phyloP scores from a whole-genome alignment of 257 asterid genomes.

The Przewalskia tangutica region DNA sequence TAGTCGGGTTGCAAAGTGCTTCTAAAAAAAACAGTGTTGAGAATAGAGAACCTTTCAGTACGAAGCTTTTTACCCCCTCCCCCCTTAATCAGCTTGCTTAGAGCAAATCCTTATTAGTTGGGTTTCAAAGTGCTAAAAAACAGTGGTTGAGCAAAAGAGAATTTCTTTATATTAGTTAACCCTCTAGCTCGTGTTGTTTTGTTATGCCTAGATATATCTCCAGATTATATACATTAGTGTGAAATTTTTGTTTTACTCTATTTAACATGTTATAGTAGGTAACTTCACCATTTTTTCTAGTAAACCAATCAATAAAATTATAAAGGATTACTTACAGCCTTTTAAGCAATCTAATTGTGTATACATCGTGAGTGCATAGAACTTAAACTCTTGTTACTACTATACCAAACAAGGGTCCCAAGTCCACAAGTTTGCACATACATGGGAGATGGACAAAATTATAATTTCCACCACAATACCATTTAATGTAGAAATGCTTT shows the following conservation, averaged over 20 bases:
- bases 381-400: too few species aligned
- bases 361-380: too few species aligned
- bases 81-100: rapidly evolving
- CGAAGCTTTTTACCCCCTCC: not conserved
- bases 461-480: not conserved
- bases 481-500: not conserved
- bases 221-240: too few species aligned
- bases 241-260: not conserved
- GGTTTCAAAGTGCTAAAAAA: not conserved
- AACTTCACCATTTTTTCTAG: not conserved
- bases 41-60: not conserved
- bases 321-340: too few species aligned
- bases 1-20: not conserved
- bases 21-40: not conserved
- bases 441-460: not conserved
- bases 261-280: not conserved
- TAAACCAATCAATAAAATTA: not conserved
- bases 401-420: not conserved
- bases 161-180: not conserved
- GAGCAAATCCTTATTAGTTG: not conserved
- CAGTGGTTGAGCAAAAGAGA: not conserved
- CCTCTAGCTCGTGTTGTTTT: not conserved
- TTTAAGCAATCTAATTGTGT: too few species aligned
- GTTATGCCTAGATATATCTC: not conserved
- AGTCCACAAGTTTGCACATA: not conserved